Conservation (phyloP, 768 basidiomycete species). For the Serendipita sp. region DNA sequence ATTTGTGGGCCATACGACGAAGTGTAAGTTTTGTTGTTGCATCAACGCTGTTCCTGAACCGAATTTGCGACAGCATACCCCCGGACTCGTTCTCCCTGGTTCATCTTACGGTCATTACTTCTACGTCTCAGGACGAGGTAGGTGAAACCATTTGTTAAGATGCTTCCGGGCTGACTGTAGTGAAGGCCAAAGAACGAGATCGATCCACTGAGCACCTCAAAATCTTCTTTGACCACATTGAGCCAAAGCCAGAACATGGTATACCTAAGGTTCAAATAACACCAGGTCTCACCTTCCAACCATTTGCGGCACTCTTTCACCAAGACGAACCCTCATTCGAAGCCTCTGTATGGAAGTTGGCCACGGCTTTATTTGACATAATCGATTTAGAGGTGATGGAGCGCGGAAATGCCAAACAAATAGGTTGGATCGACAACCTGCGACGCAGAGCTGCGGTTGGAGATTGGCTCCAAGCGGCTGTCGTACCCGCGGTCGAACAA, state of each 20-base stretch:
- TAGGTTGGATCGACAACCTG: slow-evolving; percentile 43
- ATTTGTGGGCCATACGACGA: slow-evolving; percentile 21
- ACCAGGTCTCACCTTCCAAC: slow-evolving; percentile 51
- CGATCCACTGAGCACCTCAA: slow-evolving; percentile 50
- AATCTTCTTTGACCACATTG: slow-evolving; percentile 59
- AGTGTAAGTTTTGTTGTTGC: slow-evolving; percentile 22
- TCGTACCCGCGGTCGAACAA: slow-evolving; percentile 52
- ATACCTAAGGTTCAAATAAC: slow-evolving; percentile 55
- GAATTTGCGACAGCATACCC: slow-evolving; percentile 23
- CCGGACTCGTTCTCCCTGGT: slow-evolving; percentile 51
- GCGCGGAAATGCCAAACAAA: slow-evolving; percentile 37
- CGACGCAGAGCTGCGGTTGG: slow-evolving; percentile 68
- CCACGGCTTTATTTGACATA: slow-evolving; percentile 74
- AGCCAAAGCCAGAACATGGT: slow-evolving; percentile 35
- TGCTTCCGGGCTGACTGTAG: not conserved
- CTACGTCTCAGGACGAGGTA: slow-evolving; percentile 20
- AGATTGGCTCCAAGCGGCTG: slow-evolving; percentile 65
- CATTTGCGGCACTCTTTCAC: slow-evolving; percentile 58
- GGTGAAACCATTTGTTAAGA: slow-evolving; percentile 16
- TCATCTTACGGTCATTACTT: slow-evolving; percentile 32
- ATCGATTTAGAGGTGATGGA: slow-evolving; percentile 46
- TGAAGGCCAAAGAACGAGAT: slow-evolving; percentile 14
- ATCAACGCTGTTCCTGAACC: slow-evolving; percentile 25
- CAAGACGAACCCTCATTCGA: slow-evolving; percentile 55
- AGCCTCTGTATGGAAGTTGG: slow-evolving; percentile 75